Evolutionary conservation across 139 green algal genomes (phyloP).

Genomic region (Desmodesmus armatus): DNA sequence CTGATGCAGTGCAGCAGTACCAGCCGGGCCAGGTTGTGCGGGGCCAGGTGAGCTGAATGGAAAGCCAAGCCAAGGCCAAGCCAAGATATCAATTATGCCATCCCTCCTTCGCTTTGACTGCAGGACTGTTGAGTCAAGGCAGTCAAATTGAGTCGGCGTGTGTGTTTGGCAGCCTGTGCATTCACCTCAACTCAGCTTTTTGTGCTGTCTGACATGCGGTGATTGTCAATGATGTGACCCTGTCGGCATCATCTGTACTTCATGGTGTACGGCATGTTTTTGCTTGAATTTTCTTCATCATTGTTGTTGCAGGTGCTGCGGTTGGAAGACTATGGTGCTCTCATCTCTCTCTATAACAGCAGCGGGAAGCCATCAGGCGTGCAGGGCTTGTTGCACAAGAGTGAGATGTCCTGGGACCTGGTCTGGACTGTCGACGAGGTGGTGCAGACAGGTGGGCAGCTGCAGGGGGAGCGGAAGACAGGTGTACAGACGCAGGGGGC

Average conservation of each 20-base stretch:
- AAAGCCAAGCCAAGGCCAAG: no score
- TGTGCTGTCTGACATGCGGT: no score
- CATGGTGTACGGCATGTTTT: no score
- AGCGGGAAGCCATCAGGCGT: constrained; percentile 10
- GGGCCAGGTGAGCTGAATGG: constrained; percentile 1
- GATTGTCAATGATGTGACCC: no score
- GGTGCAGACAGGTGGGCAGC: constrained; percentile 16
- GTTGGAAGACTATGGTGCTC: constrained; percentile 40
- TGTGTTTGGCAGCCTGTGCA: no score
- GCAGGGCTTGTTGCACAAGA: constrained; percentile 41
- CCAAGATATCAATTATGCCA: no score
- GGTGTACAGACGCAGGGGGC: background rate
- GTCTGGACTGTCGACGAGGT: constrained; percentile 41
- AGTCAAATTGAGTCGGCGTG: no score
- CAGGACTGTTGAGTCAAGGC: no score
- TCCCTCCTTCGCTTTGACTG: no score
- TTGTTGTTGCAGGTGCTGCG: constrained; percentile 20
- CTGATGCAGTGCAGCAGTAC: constrained; percentile 20
- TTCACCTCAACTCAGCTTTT: no score
- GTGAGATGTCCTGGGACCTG: constrained; percentile 40
- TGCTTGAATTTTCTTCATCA: no score
- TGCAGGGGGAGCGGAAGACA: background rate
- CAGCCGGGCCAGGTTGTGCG: constrained; percentile 22
- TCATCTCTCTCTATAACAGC: constrained; percentile 20
- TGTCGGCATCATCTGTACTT: no score